Percentiles rank a stretch among this genome's conserved stretches.
Conservation (phyloP, 2,329 filamentous ascomycete genomes). For the Stylonectria norvegica region DNA sequence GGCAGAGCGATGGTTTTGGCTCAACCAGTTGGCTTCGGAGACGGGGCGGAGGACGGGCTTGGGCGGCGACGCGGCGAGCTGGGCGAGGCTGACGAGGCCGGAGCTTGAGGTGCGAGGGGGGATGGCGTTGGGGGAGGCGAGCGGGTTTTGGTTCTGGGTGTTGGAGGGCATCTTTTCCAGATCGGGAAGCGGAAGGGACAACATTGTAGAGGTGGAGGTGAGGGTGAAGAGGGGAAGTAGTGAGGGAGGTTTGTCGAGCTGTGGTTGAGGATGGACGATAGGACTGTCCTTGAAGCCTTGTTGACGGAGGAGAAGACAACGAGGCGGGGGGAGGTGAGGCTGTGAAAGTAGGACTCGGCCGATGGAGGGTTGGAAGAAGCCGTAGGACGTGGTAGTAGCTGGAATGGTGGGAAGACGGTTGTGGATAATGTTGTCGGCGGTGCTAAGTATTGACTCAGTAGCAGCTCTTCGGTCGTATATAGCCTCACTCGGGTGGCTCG, state of each 20-base stretch:
- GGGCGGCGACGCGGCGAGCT: slow-evolving; percentile 35
- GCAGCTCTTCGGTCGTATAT: too few species aligned
- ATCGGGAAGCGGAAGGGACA: slow-evolving; percentile 22
- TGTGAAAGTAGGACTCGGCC: too few species aligned
- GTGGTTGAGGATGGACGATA: too few species aligned
- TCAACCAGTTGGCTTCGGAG: slow-evolving; percentile 60
- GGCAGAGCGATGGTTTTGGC: slow-evolving; percentile 33
- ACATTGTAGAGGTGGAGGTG: slow-evolving; percentile 20
- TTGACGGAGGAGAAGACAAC: too few species aligned
- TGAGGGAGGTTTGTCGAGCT: too few species aligned
- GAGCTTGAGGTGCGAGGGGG: slow-evolving; percentile 67
- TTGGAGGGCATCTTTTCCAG: slow-evolving; percentile 24
- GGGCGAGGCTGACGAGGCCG: slow-evolving; percentile 16
- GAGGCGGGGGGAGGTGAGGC: too few species aligned
- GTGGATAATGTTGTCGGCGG: too few species aligned
- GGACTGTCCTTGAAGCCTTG: too few species aligned
- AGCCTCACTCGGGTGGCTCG: not conserved
- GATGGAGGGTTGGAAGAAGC: too few species aligned
- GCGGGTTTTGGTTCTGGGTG: slow-evolving; percentile 28
- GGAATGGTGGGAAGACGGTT: too few species aligned
- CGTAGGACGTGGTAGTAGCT: too few species aligned
- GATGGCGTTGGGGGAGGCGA: slow-evolving; percentile 57
- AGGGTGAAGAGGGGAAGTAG: slow-evolving; percentile 13
- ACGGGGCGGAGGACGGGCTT: slow-evolving; percentile 47
- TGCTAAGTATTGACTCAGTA: too few species aligned